Conservation (phyloP, 305 asterid species). For the Fraxinus platypoda region DNA sequence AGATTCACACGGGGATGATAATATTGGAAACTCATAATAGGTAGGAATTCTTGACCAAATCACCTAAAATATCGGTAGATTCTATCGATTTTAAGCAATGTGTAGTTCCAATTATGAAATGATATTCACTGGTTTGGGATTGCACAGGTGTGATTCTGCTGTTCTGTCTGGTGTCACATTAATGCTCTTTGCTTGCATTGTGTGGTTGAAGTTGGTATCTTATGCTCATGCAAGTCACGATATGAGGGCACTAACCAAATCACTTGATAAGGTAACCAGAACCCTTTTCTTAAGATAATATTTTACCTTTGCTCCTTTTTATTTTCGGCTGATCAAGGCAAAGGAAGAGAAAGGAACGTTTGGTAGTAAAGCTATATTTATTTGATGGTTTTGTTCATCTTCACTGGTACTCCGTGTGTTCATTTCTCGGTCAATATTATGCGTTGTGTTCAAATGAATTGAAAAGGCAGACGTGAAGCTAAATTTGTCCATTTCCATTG, state of each 20-base stretch:
- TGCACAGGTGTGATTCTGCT: constrained; percentile 91
- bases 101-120: constrained; percentile 14
- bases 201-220: constrained; percentile 93
- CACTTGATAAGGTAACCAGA: constrained; percentile 69
- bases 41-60: constrained; percentile 3
- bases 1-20: constrained; percentile 7
- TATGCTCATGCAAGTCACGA: constrained; percentile 94
- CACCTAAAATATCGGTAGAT: constrained; percentile 5
- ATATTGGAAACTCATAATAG: not conserved
- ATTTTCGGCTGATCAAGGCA: not conserved
- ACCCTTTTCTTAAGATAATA: not conserved
- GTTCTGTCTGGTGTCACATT: constrained; percentile 79
- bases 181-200: constrained; percentile 78
- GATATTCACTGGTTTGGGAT: constrained; percentile 24
- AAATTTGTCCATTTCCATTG: constrained; percentile 1
- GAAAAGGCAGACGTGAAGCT: not conserved
- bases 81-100: constrained; percentile 11
- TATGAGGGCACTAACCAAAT: constrained; percentile 65
- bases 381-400: not conserved
- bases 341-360: not conserved
- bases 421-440: not conserved
- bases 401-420: not conserved
- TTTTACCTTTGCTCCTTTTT: not conserved
- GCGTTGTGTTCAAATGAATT: not conserved
- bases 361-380: not conserved